These are phyloP conservation scores for Chloropicon primus DNA, from an alignment of 139 green algal species.

Conservation along the genomic window DNA sequence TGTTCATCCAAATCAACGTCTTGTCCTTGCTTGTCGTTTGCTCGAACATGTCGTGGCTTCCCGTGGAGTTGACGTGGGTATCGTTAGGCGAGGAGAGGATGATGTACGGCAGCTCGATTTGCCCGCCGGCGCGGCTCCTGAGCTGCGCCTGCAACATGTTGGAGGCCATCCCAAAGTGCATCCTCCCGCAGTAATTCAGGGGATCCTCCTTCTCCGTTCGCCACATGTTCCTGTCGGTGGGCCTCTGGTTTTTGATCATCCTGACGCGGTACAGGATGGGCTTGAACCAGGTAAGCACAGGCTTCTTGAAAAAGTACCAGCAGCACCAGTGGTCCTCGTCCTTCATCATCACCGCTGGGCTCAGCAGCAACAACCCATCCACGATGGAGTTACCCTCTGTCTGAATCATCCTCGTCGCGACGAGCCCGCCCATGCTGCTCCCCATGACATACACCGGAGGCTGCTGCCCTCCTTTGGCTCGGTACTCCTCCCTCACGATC, in stretches of 20 bases:
- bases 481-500: neutral
- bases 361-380: neutral
- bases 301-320: neutral
- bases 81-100: neutral
- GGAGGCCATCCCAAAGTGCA: neutral
- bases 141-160: neutral
- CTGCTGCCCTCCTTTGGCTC: neutral
- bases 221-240: neutral
- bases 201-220: neutral
- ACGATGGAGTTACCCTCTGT: neutral
- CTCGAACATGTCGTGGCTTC: neutral
- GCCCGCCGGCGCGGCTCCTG: neutral
- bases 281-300: neutral
- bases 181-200: neutral
- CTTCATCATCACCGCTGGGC: neutral
- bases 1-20: neutral
- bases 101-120: neutral
- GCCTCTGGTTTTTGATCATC: neutral
- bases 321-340: neutral
- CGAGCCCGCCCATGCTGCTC: neutral
- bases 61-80: neutral
- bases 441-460: neutral
- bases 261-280: neutral
- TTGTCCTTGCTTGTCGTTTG: neutral
- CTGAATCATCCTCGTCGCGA: neutral